Evolutionary conservation across 164 flowering plant genomes (phyloP), one percentile per base, ranked within the genome.

Genomic region (Piper betle): DNA sequence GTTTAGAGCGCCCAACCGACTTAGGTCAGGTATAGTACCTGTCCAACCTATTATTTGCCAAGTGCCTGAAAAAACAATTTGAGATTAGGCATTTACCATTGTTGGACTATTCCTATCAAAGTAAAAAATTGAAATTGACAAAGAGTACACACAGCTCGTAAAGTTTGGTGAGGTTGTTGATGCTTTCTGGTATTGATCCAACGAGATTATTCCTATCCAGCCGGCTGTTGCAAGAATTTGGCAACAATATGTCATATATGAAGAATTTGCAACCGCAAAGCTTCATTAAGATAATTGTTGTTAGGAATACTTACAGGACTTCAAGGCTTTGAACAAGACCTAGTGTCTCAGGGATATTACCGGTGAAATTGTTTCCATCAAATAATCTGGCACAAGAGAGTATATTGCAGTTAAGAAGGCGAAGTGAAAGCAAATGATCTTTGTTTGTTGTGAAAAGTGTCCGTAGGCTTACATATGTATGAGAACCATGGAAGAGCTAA

Each of bases 261-360:
- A 10, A 46, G 50, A 46, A 46, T 46, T 46, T 46, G 50, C 10
- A 46, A 46, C 3, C 15, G 13, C 50, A 2, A 15, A 46, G 15
- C 15, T 6, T 25, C 33, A 25, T 12, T 46, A 46, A 46, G 50
- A 15, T 46, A 10, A 10, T 46, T 15, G 7, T 46, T 46, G 19
- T 19, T 11, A 20, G 19, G 25, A 11, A 11, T 40, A 90, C 99
- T 93, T 79, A 93, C 99, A 90, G 89, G 83, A 82, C 96, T 82
- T 90, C 97, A 61, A 93, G 87, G 60, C 81, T 80, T 73, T 75
- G 66, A 72, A 93, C 84, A 1, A 68, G 75, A 58, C 85, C 94
- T 68, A 90, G 16, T 53, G 88, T 73, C 25, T 66, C n/a, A 37
- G 99, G 99, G 52, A 93, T 81, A 0, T 7, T 62, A 37, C 96